phyloP scores from a whole-genome alignment of 176 grass and related monocot species.

The Chrysopogon serrulatus region DNA sequence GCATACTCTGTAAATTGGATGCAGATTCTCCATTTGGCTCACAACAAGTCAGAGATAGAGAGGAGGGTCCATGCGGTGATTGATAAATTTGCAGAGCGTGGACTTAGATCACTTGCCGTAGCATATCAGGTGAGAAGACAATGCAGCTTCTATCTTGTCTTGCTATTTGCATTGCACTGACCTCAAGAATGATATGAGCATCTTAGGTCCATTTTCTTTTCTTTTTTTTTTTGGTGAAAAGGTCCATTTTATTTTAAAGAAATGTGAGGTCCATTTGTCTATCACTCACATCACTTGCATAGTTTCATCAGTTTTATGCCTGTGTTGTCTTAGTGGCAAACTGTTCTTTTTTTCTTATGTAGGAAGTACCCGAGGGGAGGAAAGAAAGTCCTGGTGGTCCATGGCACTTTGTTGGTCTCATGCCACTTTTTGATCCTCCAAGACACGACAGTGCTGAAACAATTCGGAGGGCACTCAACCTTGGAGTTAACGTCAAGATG shows the following conservation, averaged over 20 bases:
- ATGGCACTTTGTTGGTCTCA: constrained; percentile 77
- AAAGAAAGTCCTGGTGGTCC: constrained; percentile 59
- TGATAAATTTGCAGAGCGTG: constrained; percentile 79
- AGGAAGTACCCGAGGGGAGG: constrained; percentile 70
- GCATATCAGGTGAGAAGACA: constrained; percentile 60
- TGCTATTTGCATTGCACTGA: background rate
- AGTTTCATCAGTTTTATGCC: background rate
- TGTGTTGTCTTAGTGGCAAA: background rate
- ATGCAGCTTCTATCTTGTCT: background rate
- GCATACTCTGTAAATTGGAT: background rate
- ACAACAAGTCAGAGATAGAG: constrained; percentile 66
- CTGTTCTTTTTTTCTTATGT: background rate
- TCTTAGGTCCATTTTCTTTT: background rate
- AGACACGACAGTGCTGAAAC: constrained; percentile 90
- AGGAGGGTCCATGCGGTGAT: constrained; percentile 66
- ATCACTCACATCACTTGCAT: background rate
- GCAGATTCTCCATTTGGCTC: constrained; percentile 71
- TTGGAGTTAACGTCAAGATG: constrained; percentile 91
- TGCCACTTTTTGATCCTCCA: constrained; percentile 84
- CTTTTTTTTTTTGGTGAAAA: background rate
- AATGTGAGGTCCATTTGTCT: background rate
- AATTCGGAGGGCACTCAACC: constrained; percentile 66
- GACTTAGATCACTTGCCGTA: constrained; percentile 79
- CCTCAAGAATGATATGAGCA: background rate
- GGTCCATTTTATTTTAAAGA: background rate